Conservation (phyloP, 1,139 yeast species). For the Trichomonascaceae sp. region DNA sequence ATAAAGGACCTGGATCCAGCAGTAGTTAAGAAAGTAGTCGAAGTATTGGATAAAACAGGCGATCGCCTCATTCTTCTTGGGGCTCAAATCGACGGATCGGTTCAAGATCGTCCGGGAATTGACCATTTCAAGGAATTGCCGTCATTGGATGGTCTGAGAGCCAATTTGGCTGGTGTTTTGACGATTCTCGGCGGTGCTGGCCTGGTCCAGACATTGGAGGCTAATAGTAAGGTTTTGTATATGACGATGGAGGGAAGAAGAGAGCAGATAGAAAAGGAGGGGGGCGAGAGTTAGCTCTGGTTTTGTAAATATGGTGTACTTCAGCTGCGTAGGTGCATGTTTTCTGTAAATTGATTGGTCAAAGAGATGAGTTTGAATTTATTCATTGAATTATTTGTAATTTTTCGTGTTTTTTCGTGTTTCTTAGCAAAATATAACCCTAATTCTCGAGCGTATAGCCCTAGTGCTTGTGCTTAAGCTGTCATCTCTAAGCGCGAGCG, state of each 20-base stretch:
- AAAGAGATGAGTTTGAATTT: too few relatives aligned
- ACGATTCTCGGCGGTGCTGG: constrained; percentile 86
- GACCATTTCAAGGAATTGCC: constrained; percentile 69
- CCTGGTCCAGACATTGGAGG: constrained; percentile 71
- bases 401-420: too few relatives aligned
- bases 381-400: too few relatives aligned
- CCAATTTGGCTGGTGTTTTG: constrained; percentile 80
- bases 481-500: too few relatives aligned
- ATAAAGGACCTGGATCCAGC: constrained; percentile 67
- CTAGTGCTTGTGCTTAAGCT: too few relatives aligned
- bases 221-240: constrained; percentile 60
- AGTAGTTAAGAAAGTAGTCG: constrained; percentile 55
- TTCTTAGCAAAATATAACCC: too few relatives aligned
- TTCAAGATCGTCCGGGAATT: constrained; percentile 50
- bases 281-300: not conserved
- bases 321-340: not conserved
- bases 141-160: constrained; percentile 61
- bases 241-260: constrained; percentile 63
- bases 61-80: constrained; percentile 80
- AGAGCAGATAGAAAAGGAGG: constrained; percentile 35
- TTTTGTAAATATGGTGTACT: not conserved
- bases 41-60: constrained; percentile 53
- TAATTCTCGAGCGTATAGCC: too few relatives aligned
- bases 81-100: constrained; percentile 64
- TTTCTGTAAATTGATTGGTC: too few relatives aligned